A percentile compares a stretch with the other conserved stretches of the same genome.
phyloP scores from a whole-genome alignment of 208 protist species.

The Leishmania gerbilli region DNA sequence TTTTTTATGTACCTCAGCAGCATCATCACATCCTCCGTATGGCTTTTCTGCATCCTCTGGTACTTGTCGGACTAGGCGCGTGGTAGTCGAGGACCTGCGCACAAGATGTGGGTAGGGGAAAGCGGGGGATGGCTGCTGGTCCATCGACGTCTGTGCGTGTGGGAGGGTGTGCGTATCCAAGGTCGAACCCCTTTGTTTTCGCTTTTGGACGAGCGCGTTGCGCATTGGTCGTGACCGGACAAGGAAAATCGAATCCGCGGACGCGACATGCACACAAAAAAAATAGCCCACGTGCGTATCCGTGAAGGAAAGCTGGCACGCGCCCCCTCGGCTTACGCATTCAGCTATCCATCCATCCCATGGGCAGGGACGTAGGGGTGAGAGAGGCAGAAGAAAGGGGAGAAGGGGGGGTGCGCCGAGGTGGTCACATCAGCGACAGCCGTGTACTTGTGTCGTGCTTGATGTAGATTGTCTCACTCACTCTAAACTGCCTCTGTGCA shows the following conservation, averaged over 20 bases:
- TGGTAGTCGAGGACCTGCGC: neutral
- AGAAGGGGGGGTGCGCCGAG: neutral
- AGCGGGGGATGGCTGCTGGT: neutral
- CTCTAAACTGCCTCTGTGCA: neutral
- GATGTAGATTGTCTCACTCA: neutral
- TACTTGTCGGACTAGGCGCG: constrained; percentile 25
- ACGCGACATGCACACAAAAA: neutral
- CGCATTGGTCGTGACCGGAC: neutral
- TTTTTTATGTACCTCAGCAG: constrained; percentile 66
- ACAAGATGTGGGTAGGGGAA: neutral
- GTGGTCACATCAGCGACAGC: neutral
- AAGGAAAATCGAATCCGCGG: neutral
- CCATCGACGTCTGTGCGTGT: neutral
- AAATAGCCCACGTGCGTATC: too few relatives aligned
- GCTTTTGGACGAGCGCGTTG: neutral
- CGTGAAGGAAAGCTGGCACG: neutral
- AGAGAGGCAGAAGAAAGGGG: constrained; percentile 3
- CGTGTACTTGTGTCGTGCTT: neutral
- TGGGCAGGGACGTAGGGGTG: neutral
- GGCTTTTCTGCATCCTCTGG: constrained; percentile 44
- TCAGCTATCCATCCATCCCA: neutral
- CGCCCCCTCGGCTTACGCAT: neutral
- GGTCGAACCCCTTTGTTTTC: too few relatives aligned
- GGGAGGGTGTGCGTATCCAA: neutral
- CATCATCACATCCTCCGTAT: constrained; percentile 56